Evolutionary conservation across 164 flowering plant genomes (phyloP).

Genomic region (Vitis cinerea): DNA sequence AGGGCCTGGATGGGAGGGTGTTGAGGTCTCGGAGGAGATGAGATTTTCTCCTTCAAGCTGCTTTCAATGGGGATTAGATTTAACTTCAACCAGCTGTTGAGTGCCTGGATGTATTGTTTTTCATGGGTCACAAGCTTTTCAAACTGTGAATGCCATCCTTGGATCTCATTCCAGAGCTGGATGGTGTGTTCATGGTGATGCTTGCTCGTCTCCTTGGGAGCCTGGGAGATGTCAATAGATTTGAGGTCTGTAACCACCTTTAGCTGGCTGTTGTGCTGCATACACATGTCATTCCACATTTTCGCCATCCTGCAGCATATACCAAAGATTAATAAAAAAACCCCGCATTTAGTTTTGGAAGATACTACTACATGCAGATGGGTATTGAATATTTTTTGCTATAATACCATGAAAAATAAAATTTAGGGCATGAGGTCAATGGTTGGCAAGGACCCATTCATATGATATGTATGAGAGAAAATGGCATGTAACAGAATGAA

Average conservation of each 20-base stretch:
- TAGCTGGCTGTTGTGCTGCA: constrained; percentile 61
- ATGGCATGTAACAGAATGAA: no score
- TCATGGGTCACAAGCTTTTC: constrained; percentile 61
- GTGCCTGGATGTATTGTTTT: constrained; percentile 62
- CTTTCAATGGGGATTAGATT: constrained; percentile 87
- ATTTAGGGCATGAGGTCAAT: no score
- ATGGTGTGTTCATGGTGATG: constrained; percentile 61
- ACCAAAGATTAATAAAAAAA: constrained; percentile 3
- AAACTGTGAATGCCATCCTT: constrained; percentile 63
- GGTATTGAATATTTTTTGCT: no score
- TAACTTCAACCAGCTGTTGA: constrained; percentile 70
- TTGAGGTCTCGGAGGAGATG: constrained; percentile 62
- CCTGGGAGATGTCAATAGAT: constrained; percentile 46
- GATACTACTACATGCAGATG: no score
- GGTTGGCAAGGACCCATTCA: no score
- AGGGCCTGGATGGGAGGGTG: constrained; percentile 71
- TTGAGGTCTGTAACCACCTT: constrained; percentile 51
- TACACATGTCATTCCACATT: constrained; percentile 79
- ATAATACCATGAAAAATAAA: no score
- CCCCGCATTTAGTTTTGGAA: no score
- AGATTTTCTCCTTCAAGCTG: constrained; percentile 68
- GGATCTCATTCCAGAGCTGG: constrained; percentile 52
- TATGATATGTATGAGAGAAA: no score
- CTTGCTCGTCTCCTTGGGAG: constrained; percentile 60
- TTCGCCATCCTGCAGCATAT: constrained; percentile 55